Base-by-base conservation (phyloP, 805 yeast species). In the Clavispora carvajalis region DNA sequence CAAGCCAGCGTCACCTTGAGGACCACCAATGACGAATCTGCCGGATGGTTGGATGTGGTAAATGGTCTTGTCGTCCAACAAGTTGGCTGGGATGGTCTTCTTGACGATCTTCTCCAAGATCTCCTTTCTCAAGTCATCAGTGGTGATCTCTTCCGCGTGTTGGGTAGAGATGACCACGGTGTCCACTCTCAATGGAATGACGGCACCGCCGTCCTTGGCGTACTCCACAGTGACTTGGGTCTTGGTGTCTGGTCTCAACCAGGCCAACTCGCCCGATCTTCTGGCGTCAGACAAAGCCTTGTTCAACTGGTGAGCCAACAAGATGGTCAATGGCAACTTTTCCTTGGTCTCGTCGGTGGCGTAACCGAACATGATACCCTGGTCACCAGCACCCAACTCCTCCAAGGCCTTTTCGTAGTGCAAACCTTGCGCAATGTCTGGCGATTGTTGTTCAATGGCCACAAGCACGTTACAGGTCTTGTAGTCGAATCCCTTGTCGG, bases 171-270 rank as follows among this genome's bases (percentile, higher is more conserved):
- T 84, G 58, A 93, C 99, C 58, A 93, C 79, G 55, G 99, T 93
- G 77, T 93, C 98, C 56, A 93, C 97, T 74, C 99, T 87, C 58
- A 82, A 67, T 59, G 99, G 99, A 57, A 86, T 73, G 63, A 90
- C 93, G 58, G 96, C 96, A 71, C 99, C 99, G 60, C 82, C 79
- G 58, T 88, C 96, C 60, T 88, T 78, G 68, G 79, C 80, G 79
- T 93, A 93, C 76, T 93, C 98, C 55, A 91, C 85, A 51, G 99
- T 93, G 65, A 93, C 99, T 77, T 93, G 99, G 61, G 99, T 93
- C 85, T 93, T 93, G 71, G 99, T 93, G 73, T 93, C 99, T 47
- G 99, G 98, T 79, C 99, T 89, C 71, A 93, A 79, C 99, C 99
- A 93, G 43, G 83, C 80, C 58, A 93, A 78, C 56, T 88, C 74